Percentiles rank a stretch among this genome's conserved stretches.
These are phyloP conservation scores for Ramularia endophylla DNA, from an alignment of 2,329 filamentous ascomycete genomes.

Conservation along the genomic window DNA sequence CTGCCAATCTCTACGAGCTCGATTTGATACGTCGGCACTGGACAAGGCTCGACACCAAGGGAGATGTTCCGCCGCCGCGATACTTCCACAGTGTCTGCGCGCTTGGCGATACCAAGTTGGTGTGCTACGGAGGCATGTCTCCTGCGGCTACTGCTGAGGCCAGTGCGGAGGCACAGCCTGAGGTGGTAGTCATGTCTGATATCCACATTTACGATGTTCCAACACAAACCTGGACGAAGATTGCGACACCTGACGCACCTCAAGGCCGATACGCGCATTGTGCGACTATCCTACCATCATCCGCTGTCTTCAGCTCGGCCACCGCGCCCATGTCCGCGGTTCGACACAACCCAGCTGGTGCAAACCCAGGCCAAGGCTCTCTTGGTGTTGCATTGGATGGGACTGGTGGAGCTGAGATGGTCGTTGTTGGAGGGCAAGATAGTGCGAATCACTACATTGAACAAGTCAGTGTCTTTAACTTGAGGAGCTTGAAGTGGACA, in stretches of 20 bases:
- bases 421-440: constrained; percentile 93
- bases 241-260: constrained; percentile 67
- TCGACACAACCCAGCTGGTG: constrained; percentile 77
- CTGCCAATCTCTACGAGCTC: constrained; percentile 86
- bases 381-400: constrained; percentile 88
- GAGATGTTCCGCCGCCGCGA: constrained; percentile 81
- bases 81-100: constrained; percentile 98
- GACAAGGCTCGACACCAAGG: constrained; percentile 78
- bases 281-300: constrained; percentile 83
- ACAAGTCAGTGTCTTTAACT: constrained; percentile 96
- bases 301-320: constrained; percentile 77
- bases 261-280: constrained; percentile 97
- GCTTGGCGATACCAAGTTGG: constrained; percentile 88
- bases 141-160: constrained; percentile 54
- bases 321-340: constrained; percentile 80
- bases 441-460: constrained; percentile 99
- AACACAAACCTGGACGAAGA: constrained; percentile 75
- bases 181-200: constrained; percentile 92
- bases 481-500: constrained; percentile 92
- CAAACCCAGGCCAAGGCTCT: constrained; percentile 79
- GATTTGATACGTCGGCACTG: constrained; percentile 89
- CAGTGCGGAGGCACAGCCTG: constrained; percentile 57
- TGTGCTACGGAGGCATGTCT: constrained; percentile 98
- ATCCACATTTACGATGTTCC: constrained; percentile 91
- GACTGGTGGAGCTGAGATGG: constrained; percentile 89